Conservation (phyloP, 2,329 filamentous ascomycete species). For the Raffaelea arxii region DNA sequence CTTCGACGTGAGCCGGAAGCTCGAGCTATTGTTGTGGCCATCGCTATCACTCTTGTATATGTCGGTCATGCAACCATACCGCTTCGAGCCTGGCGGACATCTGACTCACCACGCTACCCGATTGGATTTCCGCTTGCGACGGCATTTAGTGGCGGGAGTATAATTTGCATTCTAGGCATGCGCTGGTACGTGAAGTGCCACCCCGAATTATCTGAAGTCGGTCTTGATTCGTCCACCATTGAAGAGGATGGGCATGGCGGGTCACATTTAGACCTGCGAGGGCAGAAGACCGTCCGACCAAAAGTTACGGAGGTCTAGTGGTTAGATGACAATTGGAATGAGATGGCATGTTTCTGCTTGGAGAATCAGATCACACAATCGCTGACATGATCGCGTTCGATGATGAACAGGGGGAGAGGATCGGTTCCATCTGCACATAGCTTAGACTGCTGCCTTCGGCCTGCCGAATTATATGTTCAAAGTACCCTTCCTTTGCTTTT, state of each 20-base stretch:
- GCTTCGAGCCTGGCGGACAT: slow-evolving; percentile 23
- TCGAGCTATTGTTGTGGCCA: slow-evolving; percentile 33
- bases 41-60: slow-evolving; percentile 1
- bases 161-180: slow-evolving; percentile 21
- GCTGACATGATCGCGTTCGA: no score
- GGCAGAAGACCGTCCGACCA: no score
- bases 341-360: no score
- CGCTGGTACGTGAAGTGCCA: slow-evolving; percentile 19
- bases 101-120: slow-evolving; percentile 24
- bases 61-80: slow-evolving; percentile 13
- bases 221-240: not conserved
- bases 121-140: slow-evolving; percentile 26
- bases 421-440: no score
- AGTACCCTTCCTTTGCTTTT: not conserved
- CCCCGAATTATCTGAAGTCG: slow-evolving; percentile 6
- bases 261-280: no score
- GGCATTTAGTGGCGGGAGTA: slow-evolving; percentile 21
- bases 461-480: no score
- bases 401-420: no score
- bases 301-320: no score
- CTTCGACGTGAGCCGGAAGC: slow-evolving; percentile 14
- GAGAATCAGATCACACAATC: no score
- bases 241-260: no score
- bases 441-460: no score
- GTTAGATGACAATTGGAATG: no score